These are phyloP conservation scores for Fusarium gaditjirri DNA, from an alignment of 2,329 filamentous ascomycete genomes.

Conservation along the genomic window DNA sequence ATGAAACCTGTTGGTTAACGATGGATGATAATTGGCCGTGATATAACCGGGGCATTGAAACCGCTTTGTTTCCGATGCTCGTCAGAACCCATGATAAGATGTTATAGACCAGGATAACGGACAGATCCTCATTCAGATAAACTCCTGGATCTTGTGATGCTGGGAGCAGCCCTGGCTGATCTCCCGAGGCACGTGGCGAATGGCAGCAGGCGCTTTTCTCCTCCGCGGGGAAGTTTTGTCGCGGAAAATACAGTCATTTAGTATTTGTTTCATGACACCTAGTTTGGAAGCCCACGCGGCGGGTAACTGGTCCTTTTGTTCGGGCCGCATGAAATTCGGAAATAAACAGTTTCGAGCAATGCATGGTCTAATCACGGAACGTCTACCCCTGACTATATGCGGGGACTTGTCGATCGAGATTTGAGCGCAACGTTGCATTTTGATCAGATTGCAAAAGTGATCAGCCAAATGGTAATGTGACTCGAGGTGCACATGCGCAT, in stretches of 20 bases:
- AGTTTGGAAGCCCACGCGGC: neutral
- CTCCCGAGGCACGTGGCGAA: neutral
- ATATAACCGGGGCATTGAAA: neutral
- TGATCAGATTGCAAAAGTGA: neutral
- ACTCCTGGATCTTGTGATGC: neutral
- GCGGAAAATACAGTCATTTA: neutral
- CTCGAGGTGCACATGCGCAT: neutral
- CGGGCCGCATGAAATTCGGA: neutral
- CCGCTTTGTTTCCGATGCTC: neutral
- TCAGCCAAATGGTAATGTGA: neutral
- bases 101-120: neutral
- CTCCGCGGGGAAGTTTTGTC: neutral
- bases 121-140: neutral
- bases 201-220: neutral
- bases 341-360: neutral
- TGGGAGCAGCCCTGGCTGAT: neutral
- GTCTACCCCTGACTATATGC: neutral
- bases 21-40: neutral
- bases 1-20: neutral
- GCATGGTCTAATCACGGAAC: neutral
- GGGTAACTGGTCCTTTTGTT: neutral
- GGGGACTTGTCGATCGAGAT: constrained; percentile 1
- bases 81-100: neutral
- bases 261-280: neutral
- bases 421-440: constrained; percentile 2